Evolutionary conservation across 164 flowering plant species (phyloP).

Genomic region (Piper betle): DNA sequence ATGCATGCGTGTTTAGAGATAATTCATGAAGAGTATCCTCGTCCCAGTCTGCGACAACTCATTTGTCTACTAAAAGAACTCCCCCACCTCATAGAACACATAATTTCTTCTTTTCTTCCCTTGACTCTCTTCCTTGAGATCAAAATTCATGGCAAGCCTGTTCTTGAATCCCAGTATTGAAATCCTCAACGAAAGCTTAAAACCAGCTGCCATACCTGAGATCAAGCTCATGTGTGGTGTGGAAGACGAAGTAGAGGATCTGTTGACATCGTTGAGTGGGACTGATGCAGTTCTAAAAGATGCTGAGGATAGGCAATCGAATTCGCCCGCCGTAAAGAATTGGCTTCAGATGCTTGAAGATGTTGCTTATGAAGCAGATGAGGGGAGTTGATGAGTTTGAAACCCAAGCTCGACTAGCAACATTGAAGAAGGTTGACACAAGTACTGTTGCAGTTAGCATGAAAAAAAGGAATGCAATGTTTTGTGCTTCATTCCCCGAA

Average conservation of each 20-base stretch:
- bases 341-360: conserved; percentile 5
- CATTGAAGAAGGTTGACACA: background rate
- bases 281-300: conserved; percentile 3
- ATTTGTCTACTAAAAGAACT: too few relatives aligned
- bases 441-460: background rate
- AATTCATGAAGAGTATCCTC: too few relatives aligned
- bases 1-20: too few relatives aligned
- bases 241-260: conserved; percentile 1
- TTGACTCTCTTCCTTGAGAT: background rate
- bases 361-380: conserved; percentile 4
- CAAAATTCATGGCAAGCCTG: background rate
- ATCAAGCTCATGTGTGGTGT: conserved; percentile 3
- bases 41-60: too few relatives aligned
- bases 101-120: background rate
- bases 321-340: background rate
- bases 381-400: conserved; percentile 2
- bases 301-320: conserved; percentile 3
- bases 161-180: background rate
- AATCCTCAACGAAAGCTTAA: background rate
- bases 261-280: background rate
- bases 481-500: background rate
- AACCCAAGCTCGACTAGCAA: background rate
- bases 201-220: background rate
- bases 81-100: too few relatives aligned
- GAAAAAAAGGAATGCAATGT: background rate